Conservation (phyloP, 148 eudicot species). For the Vaccinium corymbosum region DNA sequence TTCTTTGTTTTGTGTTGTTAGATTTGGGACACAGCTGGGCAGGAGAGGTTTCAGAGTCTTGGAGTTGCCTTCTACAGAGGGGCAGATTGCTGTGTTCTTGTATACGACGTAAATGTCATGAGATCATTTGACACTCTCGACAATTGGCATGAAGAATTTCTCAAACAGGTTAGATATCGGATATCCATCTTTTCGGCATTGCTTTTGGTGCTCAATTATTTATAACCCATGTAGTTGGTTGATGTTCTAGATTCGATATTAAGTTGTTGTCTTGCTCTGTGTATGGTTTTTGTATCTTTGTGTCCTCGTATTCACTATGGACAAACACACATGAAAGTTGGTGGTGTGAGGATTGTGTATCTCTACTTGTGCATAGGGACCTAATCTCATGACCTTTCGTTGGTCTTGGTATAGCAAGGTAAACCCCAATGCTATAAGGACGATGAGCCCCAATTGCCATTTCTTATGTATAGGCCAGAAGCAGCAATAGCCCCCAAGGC, state of each 20-base stretch:
- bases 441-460: neutral
- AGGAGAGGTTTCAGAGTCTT: conserved; percentile 20
- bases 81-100: conserved; percentile 18
- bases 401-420: neutral
- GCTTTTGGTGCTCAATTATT: neutral
- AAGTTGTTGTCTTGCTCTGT: neutral
- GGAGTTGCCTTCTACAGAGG: conserved; percentile 15
- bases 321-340: neutral
- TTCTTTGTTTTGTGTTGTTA: neutral
- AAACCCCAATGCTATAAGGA: neutral
- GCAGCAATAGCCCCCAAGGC: neutral
- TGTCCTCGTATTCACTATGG: neutral
- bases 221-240: neutral
- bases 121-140: conserved; percentile 19
- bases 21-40: conserved; percentile 19
- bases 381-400: neutral
- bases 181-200: neutral
- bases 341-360: neutral
- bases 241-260: neutral
- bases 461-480: neutral
- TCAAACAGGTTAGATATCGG: conserved; percentile 11
- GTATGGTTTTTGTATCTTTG: neutral
- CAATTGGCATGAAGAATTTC: conserved; percentile 21
- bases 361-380: neutral
- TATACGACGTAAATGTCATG: conserved; percentile 17